Percentiles rank a stretch among this genome's conserved stretches.
These are phyloP conservation scores for Bolboschoenoplectus hybrid DNA, from an alignment of 202 grass and related monocot genomes.

Conservation along the genomic window DNA sequence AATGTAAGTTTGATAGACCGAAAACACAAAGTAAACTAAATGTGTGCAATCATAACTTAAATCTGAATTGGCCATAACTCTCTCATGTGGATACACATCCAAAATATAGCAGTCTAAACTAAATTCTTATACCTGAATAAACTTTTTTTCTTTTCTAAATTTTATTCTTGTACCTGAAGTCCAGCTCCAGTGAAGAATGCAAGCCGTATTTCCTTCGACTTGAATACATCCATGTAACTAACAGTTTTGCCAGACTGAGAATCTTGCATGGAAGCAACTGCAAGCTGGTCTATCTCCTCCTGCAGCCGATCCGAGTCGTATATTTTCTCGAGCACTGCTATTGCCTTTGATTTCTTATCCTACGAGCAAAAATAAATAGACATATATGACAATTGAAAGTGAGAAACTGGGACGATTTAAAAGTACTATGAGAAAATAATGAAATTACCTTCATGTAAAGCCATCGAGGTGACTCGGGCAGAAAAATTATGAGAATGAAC, in stretches of 20 bases:
- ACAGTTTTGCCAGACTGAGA: conserved; percentile 46
- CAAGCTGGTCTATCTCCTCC: conserved; percentile 74
- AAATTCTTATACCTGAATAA: neutral
- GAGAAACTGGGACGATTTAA: neutral
- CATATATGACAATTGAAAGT: neutral
- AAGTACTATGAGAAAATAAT: neutral
- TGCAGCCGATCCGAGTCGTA: conserved; percentile 65
- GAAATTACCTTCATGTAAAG: conserved; percentile 69
- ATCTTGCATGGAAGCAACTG: conserved; percentile 60
- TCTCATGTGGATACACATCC: neutral
- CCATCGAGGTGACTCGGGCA: conserved; percentile 83
- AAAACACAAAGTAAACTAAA: conserved; percentile 5
- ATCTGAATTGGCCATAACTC: neutral
- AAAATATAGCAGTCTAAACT: neutral
- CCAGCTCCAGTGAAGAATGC: conserved; percentile 89
- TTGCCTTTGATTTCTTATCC: conserved; percentile 79
- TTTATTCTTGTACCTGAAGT: conserved; percentile 62
- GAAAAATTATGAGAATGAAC: conserved; percentile 65
- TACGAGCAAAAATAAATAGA: conserved; percentile 39
- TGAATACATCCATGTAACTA: conserved; percentile 76
- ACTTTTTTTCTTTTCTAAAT: neutral
- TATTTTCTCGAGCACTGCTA: conserved; percentile 71
- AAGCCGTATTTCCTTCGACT: conserved; percentile 74
- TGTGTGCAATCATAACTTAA: neutral
- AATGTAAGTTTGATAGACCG: neutral